Conservation (phyloP, 192 early-diverging fungal species). For the Geranomyces michiganensis region DNA sequence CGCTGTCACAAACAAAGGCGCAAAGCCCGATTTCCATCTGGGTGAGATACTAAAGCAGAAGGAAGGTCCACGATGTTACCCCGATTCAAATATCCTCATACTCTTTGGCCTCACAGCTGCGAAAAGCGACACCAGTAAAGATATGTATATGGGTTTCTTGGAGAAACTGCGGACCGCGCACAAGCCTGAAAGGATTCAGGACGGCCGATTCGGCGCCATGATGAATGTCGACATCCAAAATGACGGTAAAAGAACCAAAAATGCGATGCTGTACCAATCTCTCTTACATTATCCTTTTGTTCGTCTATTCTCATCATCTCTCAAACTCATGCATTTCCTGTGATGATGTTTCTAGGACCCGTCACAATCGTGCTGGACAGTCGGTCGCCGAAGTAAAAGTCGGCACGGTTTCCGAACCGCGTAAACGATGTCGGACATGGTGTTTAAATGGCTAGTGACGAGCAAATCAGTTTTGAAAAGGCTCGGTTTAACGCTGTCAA, state of each 20-base stretch:
- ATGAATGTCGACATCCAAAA: constrained; percentile 90
- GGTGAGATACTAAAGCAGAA: constrained; percentile 5
- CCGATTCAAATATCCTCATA: neutral
- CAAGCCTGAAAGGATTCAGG: constrained; percentile 69
- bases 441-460: no score
- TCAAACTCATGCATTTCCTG: neutral
- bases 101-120: constrained; percentile 56
- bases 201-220: constrained; percentile 95
- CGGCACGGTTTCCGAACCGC: no score
- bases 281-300: neutral
- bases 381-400: neutral
- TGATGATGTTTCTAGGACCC: constrained; percentile 42
- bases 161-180: constrained; percentile 66
- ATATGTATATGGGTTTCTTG: constrained; percentile 79
- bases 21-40: constrained; percentile 90
- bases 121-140: constrained; percentile 67
- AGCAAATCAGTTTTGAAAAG: no score
- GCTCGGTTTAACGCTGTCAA: no score
- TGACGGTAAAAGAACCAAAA: constrained; percentile 62
- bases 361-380: constrained; percentile 60
- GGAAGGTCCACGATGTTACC: neutral
- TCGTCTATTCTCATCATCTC: neutral
- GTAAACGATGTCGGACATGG: no score
- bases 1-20: constrained; percentile 74
- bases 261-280: neutral